These are phyloP conservation scores for Lycium ferocissimum DNA, from an alignment of 257 asterid genomes.

Conservation along the genomic window DNA sequence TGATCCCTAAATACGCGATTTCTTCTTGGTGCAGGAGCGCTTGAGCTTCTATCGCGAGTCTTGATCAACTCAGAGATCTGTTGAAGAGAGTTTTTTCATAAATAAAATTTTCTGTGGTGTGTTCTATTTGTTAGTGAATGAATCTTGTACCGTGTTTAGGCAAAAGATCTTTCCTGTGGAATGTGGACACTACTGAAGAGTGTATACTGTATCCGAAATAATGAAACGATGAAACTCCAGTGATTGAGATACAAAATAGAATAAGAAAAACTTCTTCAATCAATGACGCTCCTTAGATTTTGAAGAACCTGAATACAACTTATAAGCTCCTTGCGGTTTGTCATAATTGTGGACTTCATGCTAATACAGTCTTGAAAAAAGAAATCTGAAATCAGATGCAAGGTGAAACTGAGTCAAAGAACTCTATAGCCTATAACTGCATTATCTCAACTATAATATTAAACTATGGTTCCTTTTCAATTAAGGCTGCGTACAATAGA, in stretches of 20 bases:
- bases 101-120: background rate
- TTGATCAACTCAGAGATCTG: constrained; percentile 14
- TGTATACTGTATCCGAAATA: background rate
- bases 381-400: too few species aligned
- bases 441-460: too few species aligned
- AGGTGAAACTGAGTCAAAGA: too few species aligned
- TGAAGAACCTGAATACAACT: too few species aligned
- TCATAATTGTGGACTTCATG: too few species aligned
- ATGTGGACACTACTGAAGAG: background rate
- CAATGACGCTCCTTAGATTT: background rate
- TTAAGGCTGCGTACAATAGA: too few species aligned
- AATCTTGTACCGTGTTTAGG: background rate
- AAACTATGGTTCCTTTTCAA: too few species aligned
- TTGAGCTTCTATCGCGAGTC: background rate
- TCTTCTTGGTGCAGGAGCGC: constrained; percentile 19
- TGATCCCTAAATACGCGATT: background rate
- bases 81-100: background rate
- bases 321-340: too few species aligned
- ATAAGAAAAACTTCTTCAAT: background rate
- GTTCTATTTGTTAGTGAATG: background rate
- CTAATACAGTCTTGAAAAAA: too few species aligned
- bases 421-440: too few species aligned
- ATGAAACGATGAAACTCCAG: background rate
- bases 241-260: background rate
- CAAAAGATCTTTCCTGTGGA: background rate